Conservation (phyloP, 805 yeast species). For the Nadsonia fulvescens region DNA sequence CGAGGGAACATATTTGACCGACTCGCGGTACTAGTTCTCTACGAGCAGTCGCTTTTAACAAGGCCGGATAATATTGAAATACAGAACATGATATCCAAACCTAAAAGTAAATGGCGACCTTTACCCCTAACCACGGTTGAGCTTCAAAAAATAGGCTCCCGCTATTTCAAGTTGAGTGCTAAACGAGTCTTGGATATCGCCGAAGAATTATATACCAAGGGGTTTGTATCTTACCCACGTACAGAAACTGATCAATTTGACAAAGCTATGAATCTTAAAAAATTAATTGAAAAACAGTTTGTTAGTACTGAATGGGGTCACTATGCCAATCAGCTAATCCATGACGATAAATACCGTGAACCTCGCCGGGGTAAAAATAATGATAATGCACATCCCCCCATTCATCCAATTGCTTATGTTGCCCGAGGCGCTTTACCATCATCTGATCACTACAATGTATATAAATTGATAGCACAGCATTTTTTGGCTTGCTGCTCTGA, state of each 20-base stretch:
- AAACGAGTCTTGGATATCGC: slow-evolving; percentile 61
- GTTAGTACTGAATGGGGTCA: slow-evolving; percentile 47
- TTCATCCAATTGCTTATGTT: slow-evolving; percentile 52
- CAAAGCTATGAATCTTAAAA: slow-evolving; percentile 46
- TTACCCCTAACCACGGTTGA: slow-evolving; percentile 89
- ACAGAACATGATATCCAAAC: slow-evolving; percentile 32
- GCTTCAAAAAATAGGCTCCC: slow-evolving; percentile 71
- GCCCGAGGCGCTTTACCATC: slow-evolving; percentile 16
- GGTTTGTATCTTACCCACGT: slow-evolving; percentile 87
- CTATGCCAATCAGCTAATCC: slow-evolving; percentile 34
- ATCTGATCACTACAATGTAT: slow-evolving; percentile 47
- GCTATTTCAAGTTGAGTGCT: slow-evolving; percentile 57
- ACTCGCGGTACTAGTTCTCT: slow-evolving; percentile 40
- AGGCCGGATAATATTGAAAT: slow-evolving; percentile 32
- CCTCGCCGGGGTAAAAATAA: slow-evolving; percentile 75
- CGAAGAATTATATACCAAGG: slow-evolving; percentile 68
- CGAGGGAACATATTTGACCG: slow-evolving; percentile 59
- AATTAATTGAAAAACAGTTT: slow-evolving; percentile 42
- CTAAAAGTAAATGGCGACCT: slow-evolving; percentile 66
- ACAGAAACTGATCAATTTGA: slow-evolving; percentile 92
- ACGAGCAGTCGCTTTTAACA: no score
- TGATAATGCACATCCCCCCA: slow-evolving; percentile 97
- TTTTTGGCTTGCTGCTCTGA: slow-evolving; percentile 83
- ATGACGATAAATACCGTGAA: slow-evolving; percentile 27
- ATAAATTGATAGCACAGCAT: slow-evolving; percentile 70